A percentile compares a stretch with the other conserved stretches of the same genome.
These are phyloP conservation scores for Chytridium lagenaria DNA, from an alignment of 371 early-diverging fungal species.

Conservation along the genomic window DNA sequence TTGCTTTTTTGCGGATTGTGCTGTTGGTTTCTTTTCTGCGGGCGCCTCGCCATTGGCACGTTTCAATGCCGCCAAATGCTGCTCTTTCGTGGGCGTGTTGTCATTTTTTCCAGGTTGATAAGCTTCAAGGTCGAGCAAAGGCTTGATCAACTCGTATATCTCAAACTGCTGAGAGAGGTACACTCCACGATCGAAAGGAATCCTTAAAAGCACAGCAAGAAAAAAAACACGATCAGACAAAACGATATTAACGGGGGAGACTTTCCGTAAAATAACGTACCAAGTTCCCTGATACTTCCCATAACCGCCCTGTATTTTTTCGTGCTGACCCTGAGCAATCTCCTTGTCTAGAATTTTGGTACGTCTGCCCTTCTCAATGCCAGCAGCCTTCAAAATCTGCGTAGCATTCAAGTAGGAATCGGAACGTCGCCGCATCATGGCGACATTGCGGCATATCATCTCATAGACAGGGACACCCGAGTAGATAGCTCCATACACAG, in stretches of 20 bases:
- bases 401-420: conserved; percentile 93
- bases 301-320: conserved; percentile 95
- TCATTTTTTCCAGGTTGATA: conserved; percentile 36
- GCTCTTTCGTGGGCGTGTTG: conserved; percentile 61
- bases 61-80: conserved; percentile 37
- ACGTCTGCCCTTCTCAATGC: conserved; percentile 85
- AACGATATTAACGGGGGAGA: too few species aligned
- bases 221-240: too few species aligned
- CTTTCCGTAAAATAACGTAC: conserved; percentile 41
- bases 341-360: conserved; percentile 90
- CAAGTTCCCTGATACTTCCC: conserved; percentile 75
- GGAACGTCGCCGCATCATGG: conserved; percentile 84
- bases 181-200: conserved; percentile 83
- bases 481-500: conserved; percentile 73
- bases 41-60: not conserved
- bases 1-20: not conserved
- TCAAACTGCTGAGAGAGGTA: conserved; percentile 63
- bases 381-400: conserved; percentile 93
- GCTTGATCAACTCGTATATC: conserved; percentile 45
- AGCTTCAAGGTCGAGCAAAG: conserved; percentile 53
- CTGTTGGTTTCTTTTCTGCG: too few species aligned
- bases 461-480: conserved; percentile 93
- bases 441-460: conserved; percentile 78
- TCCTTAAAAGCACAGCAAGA: conserved; percentile 53
- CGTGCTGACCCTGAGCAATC: conserved; percentile 78